Base-by-base conservation (phyloP, 768 basidiomycete genomes). In the Suillus weaverae region DNA sequence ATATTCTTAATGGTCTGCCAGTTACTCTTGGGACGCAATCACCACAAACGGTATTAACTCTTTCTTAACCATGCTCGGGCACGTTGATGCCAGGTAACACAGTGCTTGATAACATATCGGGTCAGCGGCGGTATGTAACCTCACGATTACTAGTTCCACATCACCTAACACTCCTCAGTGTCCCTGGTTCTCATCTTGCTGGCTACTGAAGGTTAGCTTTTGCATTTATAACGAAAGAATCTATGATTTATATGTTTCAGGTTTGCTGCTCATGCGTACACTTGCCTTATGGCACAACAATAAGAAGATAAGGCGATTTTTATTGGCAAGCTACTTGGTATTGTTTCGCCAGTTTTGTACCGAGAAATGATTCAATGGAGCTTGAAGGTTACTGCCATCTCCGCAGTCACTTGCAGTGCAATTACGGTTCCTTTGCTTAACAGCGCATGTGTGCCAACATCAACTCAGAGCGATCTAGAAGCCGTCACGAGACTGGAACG, bases 61-160 rank as follows among this genome's bases (percentile, higher is more conserved):
- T 50, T 13, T 51, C 57, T n/a, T 35, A n/a, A 46, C 33, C 5
- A 35, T 26, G 22, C 4, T 26, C 13, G 8, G 13, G 11, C 20
- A 32, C 4, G 30, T 22, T 50, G 26, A 35, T 10, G 6, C 5
- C 4, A 26, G 11, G 33, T 11, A 16, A 62, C 44, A 22, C 9
- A 66, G 65, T 66, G 65, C 50, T 41, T 66, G 9, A 62, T 57
- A 26, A 38, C 60, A 43, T 67, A 64, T 35, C 63, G 53, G 60
- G 11, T 36, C 20, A 60, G 63, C 13, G 63, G 62, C 14, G 13
- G 63, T 67, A n/a, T 33, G 66, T 61, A 38, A 54, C 8, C 10
- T 22, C 16, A 41, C 4, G n/a, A 59, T 54, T 54, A 3, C 33
- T 41, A 36, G 18, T 20, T 9, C 7, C 26, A 10, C 26, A 26